These are phyloP conservation scores for Huntiella omanensis DNA, from an alignment of 2,329 filamentous ascomycete genomes.

Conservation along the genomic window DNA sequence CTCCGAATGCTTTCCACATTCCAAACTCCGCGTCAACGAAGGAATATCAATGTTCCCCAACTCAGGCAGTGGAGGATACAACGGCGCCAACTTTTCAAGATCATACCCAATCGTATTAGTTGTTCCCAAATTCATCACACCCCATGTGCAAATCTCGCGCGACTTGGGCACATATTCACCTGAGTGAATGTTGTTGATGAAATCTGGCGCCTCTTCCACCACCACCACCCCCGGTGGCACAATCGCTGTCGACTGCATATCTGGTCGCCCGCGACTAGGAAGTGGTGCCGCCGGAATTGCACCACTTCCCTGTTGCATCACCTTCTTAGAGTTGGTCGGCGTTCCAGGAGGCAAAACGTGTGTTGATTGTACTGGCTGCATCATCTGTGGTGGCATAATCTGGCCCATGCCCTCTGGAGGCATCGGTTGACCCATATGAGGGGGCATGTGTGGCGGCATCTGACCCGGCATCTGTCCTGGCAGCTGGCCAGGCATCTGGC, in stretches of 20 bases:
- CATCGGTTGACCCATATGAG: slow-evolving; percentile 11
- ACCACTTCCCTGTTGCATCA: background rate
- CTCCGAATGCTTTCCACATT: slow-evolving; percentile 77
- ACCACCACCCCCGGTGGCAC: slow-evolving; percentile 16
- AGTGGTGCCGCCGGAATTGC: background rate
- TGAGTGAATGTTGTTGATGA: background rate
- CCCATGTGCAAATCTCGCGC: slow-evolving; percentile 39
- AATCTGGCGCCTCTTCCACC: slow-evolving; percentile 9
- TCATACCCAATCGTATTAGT: slow-evolving; percentile 46
- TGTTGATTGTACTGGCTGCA: slow-evolving; percentile 11
- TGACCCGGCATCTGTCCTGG: slow-evolving; percentile 19
- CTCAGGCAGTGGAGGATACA: slow-evolving; percentile 55
- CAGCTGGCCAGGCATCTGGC: slow-evolving; percentile 19
- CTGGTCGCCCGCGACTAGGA: background rate
- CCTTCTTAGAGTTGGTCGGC: background rate
- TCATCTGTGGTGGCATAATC: slow-evolving; percentile 1
- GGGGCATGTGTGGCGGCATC: slow-evolving; percentile 22
- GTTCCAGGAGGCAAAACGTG: slow-evolving; percentile 8
- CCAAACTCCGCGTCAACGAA: slow-evolving; percentile 72
- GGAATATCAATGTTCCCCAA: slow-evolving; percentile 80
- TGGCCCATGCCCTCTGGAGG: slow-evolving; percentile 2
- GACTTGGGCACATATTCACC: slow-evolving; percentile 37
- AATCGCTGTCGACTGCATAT: slow-evolving; percentile 12
- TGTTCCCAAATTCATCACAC: slow-evolving; percentile 52
- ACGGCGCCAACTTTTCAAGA: slow-evolving; percentile 50